Evolutionary conservation across 1,139 yeast genomes (phyloP).

Genomic region (Yamadazyma atlantica): DNA sequence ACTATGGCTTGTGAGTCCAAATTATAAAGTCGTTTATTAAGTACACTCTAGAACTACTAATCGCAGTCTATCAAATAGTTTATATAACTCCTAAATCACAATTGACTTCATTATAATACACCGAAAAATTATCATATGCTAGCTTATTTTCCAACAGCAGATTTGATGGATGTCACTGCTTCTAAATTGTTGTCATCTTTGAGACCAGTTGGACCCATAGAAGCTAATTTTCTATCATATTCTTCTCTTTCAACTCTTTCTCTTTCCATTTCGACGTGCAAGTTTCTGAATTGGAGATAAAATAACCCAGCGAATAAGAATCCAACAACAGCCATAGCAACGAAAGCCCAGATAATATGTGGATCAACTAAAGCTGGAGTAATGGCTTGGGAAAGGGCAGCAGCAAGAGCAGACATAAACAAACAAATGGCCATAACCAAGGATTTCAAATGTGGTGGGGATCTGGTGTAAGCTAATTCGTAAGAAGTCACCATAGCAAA

Average conservation of each 20-base stretch:
- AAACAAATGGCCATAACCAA: constrained; percentile 67
- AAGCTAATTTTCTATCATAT: constrained; percentile 13
- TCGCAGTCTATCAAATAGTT: too few relatives aligned
- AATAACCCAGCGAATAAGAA: constrained; percentile 41
- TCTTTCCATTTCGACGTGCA: constrained; percentile 50
- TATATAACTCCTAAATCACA: too few relatives aligned
- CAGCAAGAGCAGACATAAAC: constrained; percentile 57
- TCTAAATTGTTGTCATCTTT: constrained; percentile 15
- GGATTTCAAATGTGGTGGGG: constrained; percentile 68
- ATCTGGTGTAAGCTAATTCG: constrained; percentile 68
- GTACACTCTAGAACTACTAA: too few relatives aligned
- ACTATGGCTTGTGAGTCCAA: too few relatives aligned
- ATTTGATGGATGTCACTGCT: constrained; percentile 17
- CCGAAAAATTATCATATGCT: not conserved
- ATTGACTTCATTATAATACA: too few relatives aligned
- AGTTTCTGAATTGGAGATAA: constrained; percentile 49
- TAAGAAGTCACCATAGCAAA: constrained; percentile 68
- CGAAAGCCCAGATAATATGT: constrained; percentile 18
- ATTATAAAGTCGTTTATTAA: too few relatives aligned
- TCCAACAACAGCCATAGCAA: constrained; percentile 18
- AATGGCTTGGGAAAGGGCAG: constrained; percentile 57
- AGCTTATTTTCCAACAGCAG: constrained; percentile 16
- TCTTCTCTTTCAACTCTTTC: constrained; percentile 34
- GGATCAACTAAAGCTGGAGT: constrained; percentile 42
- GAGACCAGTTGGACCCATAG: constrained; percentile 13